A percentile compares a stretch with the other conserved stretches of the same genome.
These are phyloP conservation scores for Alnus glutinosa DNA, from an alignment of 306 rosid species.

Conservation along the genomic window DNA sequence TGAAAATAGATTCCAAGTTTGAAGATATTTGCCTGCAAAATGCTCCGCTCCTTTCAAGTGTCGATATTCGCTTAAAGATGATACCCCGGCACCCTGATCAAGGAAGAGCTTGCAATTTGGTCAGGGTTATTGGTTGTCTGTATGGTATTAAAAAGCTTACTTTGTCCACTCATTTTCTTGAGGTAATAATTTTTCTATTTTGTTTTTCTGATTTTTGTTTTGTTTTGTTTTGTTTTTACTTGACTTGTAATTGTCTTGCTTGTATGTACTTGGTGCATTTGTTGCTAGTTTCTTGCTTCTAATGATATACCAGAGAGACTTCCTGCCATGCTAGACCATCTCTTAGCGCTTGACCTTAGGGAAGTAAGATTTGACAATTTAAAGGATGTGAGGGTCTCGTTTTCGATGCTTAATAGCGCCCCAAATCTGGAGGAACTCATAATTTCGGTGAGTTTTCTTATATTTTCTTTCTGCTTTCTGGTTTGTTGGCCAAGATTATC, in stretches of 20 bases:
- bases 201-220: neutral
- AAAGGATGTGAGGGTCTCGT: neutral
- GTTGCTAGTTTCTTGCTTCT: conserved; percentile 20
- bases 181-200: neutral
- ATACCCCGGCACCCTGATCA: neutral
- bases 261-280: conserved; percentile 6
- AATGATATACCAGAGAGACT: conserved; percentile 19
- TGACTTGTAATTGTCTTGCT: neutral
- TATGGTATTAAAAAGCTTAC: conserved; percentile 9
- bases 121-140: conserved; percentile 23
- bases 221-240: no score
- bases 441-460: conserved; percentile 25
- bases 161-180: conserved; percentile 13
- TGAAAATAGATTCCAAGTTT: conserved; percentile 23
- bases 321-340: conserved; percentile 23
- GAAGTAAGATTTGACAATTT: conserved; percentile 9
- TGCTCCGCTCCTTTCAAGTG: conserved; percentile 15
- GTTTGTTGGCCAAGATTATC: neutral
- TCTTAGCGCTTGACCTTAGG: conserved; percentile 16
- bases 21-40: conserved; percentile 11
- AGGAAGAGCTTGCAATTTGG: conserved; percentile 9
- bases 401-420: conserved; percentile 30
- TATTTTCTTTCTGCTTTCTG: neutral
- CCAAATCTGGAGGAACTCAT: conserved; percentile 33
- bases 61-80: conserved; percentile 21